Percentiles rank a stretch among this genome's conserved stretches.
Evolutionary conservation across 1,284 basidiomycete genomes (phyloP).

Genomic region (Leccinum fallax): DNA sequence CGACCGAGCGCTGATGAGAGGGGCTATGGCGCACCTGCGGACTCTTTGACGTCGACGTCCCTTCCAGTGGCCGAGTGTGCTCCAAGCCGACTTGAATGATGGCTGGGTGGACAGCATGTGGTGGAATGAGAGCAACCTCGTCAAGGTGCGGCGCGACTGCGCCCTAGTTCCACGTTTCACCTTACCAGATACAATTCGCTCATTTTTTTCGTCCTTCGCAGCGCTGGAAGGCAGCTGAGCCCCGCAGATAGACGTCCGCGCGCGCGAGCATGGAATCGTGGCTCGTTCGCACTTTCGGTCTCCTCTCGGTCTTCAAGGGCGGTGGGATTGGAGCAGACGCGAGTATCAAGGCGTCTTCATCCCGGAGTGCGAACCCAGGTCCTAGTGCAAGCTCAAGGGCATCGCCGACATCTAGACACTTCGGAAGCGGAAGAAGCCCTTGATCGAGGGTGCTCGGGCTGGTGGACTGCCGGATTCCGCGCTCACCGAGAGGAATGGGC

Average conservation of each 20-base stretch:
- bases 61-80: not conserved
- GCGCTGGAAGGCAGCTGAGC: conserved; percentile 71
- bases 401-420: conserved; percentile 45
- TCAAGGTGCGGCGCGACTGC: conserved; percentile 46
- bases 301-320: conserved; percentile 25
- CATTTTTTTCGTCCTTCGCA: conserved; percentile 30
- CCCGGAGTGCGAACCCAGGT: conserved; percentile 17
- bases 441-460: not conserved
- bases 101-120: conserved; percentile 53
- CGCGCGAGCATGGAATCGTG: conserved; percentile 46
- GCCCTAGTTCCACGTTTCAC: not conserved
- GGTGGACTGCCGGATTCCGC: not conserved
- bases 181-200: not conserved
- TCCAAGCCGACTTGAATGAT: not conserved
- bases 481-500: not conserved
- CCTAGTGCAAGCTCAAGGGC: conserved; percentile 26
- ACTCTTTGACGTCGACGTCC: conserved; percentile 45
- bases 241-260: conserved; percentile 43
- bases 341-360: conserved; percentile 20
- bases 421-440: conserved; percentile 51
- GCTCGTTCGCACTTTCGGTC: conserved; percentile 52
- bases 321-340: conserved; percentile 18
- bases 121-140: conserved; percentile 72
- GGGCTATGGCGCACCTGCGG: conserved; percentile 79
- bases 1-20: conserved; percentile 84